Base-by-base conservation (phyloP, 306 rosid species). In the Crataegus laevigata region DNA sequence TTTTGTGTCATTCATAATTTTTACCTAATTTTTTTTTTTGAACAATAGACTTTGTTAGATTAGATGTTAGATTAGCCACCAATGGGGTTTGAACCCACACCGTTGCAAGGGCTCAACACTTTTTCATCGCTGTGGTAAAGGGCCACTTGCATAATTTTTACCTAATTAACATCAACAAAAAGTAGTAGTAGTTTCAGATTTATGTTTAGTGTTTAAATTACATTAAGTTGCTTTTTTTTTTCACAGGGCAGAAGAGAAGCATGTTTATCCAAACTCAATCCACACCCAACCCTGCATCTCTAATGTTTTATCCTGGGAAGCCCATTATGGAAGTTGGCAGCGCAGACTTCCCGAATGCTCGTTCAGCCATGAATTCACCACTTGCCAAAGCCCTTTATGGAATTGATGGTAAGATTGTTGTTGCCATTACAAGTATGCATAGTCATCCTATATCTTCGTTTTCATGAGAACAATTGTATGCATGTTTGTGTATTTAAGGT, bases 261-360 rank as follows among this genome's bases (percentile, higher is more conserved):
- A 82, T 87, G 90, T 89, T 89, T 70, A 89, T 87, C 29, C 87
- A 89, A 77, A 89, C 91, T 50, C 91, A 89, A 77, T 80, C 91
- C 5, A 89, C 94, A 29, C 90, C 94, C 2, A 89, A 89, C 67
- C 94, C 94, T 24, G 81, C 87, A 6, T 89, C 94, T 69, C 84
- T 89, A 45, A 89, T 87, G 94, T 87, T 87, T 61, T 78, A 89
- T 58, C 94, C 91, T 0, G 91, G 91, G 77, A 85, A 83, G 80
- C 80, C 91, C 29, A 88, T 94, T 45, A 94, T 94, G 99, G 96
- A 94, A 59, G 90, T 90, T 79, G 99, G 99, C 8, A 94, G 99
- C 72, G 81, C 99, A 28, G 99, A 94, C 70, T 94, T 94, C 72
- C 97, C 99, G 0, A 92, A 92, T 80, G 83, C 96, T 18, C 97